Percentiles rank a stretch among this genome's conserved stretches.
Conservation (phyloP, 306 rosid species). For the Benincasa hispida region DNA sequence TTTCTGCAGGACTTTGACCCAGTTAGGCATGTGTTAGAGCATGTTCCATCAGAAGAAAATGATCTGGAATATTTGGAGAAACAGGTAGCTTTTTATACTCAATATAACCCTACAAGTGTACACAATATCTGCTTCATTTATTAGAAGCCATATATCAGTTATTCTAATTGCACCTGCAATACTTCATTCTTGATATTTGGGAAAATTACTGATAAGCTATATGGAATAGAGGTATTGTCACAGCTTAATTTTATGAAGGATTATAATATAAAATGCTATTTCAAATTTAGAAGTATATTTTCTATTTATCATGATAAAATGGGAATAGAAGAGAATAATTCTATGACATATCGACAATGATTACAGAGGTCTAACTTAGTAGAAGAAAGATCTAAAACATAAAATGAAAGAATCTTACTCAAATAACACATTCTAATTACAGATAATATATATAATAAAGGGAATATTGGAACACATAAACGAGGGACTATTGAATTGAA, state of each 20-base stretch:
- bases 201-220: background rate
- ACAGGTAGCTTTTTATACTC: slow-evolving; percentile 45
- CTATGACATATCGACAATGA: too few relatives aligned
- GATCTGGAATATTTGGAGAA: slow-evolving; percentile 72
- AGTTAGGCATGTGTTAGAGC: slow-evolving; percentile 67
- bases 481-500: too few relatives aligned
- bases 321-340: too few relatives aligned
- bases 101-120: background rate
- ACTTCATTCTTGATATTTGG: background rate
- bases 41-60: slow-evolving; percentile 52
- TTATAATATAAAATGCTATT: background rate
- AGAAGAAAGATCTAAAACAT: too few relatives aligned
- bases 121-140: background rate
- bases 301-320: too few relatives aligned
- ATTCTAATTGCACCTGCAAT: background rate
- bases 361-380: too few relatives aligned
- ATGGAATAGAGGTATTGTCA: background rate
- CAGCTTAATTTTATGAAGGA: background rate
- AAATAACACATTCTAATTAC: too few relatives aligned
- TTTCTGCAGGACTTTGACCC: slow-evolving; percentile 81
- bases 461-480: too few relatives aligned
- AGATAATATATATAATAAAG: too few relatives aligned
- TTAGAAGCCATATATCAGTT: background rate
- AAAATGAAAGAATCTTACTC: too few relatives aligned
- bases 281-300: background rate